Evolutionary conservation across 257 asterid genomes (phyloP).

Genomic region (Ilex asprella): DNA sequence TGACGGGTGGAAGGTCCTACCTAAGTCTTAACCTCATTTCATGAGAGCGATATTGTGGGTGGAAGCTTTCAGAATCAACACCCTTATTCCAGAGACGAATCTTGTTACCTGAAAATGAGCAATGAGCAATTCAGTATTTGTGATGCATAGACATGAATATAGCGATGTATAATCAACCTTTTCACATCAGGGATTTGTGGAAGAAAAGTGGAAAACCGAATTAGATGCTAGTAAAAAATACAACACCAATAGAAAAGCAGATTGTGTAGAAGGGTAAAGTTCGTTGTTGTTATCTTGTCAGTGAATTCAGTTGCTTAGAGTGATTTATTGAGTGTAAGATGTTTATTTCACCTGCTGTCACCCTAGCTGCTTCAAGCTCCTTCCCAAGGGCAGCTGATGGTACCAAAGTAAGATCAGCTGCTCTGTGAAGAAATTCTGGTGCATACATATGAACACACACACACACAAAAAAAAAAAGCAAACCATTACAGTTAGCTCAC

Average conservation of each 20-base stretch:
- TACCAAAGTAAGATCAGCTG: slow-evolving; percentile 92
- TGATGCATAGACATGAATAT: background rate
- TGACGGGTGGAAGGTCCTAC: slow-evolving; percentile 20
- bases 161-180: too few relatives aligned
- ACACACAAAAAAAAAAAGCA: background rate
- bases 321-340: slow-evolving; percentile 3
- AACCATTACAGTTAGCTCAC: background rate
- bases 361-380: slow-evolving; percentile 78
- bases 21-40: slow-evolving; percentile 79
- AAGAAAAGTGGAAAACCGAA: background rate
- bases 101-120: slow-evolving; percentile 44
- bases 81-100: slow-evolving; percentile 98
- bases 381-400: slow-evolving; percentile 93
- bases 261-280: background rate
- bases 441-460: slow-evolving; percentile 1
- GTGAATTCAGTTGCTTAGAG: background rate
- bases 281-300: background rate
- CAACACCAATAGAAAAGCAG: background rate
- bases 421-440: slow-evolving; percentile 88
- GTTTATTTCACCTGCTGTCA: slow-evolving; percentile 61
- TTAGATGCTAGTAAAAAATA: background rate
- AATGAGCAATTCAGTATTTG: background rate
- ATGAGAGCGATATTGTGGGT: slow-evolving; percentile 55
- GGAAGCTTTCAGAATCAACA: slow-evolving; percentile 90
- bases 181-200: too few relatives aligned